phyloP scores from a whole-genome alignment of 202 grass and related monocot species.

The Carex arenaria region DNA sequence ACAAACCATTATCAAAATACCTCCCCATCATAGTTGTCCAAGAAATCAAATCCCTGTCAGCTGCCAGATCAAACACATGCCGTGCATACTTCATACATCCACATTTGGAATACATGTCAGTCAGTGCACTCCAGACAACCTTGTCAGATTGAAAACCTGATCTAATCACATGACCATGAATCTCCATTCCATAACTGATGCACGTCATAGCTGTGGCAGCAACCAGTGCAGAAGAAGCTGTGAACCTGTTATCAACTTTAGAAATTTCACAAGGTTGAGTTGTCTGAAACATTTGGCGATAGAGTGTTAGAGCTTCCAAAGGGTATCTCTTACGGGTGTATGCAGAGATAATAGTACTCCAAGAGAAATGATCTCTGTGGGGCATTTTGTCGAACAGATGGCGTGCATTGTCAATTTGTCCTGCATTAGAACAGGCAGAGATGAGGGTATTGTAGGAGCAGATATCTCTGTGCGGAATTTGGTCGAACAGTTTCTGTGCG shows the following conservation, averaged over 20 bases:
- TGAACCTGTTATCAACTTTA: constrained; percentile 66
- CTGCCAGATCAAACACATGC: constrained; percentile 58
- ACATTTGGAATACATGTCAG: constrained; percentile 90
- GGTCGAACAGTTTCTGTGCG: constrained; percentile 49
- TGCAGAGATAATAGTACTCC: constrained; percentile 59
- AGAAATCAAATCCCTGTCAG: constrained; percentile 46
- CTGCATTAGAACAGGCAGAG: constrained; percentile 47
- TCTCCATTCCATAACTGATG: constrained; percentile 54
- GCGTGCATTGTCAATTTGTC: constrained; percentile 36
- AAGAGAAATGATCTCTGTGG: constrained; percentile 67
- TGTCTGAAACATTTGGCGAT: constrained; percentile 57
- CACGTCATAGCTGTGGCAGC: constrained; percentile 38
- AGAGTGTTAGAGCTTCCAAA: constrained; percentile 47
- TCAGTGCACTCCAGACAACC: constrained; percentile 67
- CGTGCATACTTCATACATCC: constrained; percentile 56
- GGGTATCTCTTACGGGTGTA: constrained; percentile 48
- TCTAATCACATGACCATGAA: constrained; percentile 69
- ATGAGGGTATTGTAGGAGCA: constrained; percentile 82
- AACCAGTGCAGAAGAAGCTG: constrained; percentile 69
- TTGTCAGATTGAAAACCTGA: constrained; percentile 50
- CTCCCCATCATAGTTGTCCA: constrained; percentile 90
- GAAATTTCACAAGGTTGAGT: background rate
- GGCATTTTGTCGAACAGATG: constrained; percentile 68
- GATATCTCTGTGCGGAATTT: constrained; percentile 35
- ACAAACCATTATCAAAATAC: constrained; percentile 51